phyloP scores from a whole-genome alignment of 1,139 yeast species.

The Pichia norvegensis region DNA sequence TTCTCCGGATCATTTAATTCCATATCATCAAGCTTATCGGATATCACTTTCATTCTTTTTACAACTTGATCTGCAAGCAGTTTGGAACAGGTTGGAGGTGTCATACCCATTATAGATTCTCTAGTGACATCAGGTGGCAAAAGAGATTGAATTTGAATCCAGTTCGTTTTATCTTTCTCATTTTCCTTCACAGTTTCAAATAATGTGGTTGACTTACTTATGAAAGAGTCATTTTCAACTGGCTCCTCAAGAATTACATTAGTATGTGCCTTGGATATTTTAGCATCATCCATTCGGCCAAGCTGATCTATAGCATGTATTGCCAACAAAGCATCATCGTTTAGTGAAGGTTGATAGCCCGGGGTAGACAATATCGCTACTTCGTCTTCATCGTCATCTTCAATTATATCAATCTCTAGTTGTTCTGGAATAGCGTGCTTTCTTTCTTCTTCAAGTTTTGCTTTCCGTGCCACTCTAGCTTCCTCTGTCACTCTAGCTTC shows the following conservation, averaged over 20 bases:
- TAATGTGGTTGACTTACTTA: neutral
- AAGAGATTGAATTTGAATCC: neutral
- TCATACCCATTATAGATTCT: neutral
- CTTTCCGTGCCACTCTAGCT: no score
- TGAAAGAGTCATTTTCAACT: neutral
- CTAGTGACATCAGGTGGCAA: neutral
- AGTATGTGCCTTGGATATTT: neutral
- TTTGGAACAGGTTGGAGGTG: neutral
- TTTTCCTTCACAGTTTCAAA: neutral
- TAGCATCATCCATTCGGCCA: neutral
- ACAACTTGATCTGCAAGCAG: neutral
- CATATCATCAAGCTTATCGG: neutral
- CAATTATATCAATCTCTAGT: no score
- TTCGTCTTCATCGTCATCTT: no score
- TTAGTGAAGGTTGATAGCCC: no score
- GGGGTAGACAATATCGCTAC: no score
- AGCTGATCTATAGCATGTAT: neutral
- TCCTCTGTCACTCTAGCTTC: no score
- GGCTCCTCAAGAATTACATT: constrained; percentile 54
- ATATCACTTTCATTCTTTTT: neutral
- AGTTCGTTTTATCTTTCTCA: neutral
- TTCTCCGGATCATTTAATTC: neutral
- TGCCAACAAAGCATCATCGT: neutral
- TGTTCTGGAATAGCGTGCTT: no score
- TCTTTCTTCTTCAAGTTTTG: neutral